Base-by-base conservation (phyloP, 352 stramenopile genomes). In the Nannochloropsis limnetica region DNA sequence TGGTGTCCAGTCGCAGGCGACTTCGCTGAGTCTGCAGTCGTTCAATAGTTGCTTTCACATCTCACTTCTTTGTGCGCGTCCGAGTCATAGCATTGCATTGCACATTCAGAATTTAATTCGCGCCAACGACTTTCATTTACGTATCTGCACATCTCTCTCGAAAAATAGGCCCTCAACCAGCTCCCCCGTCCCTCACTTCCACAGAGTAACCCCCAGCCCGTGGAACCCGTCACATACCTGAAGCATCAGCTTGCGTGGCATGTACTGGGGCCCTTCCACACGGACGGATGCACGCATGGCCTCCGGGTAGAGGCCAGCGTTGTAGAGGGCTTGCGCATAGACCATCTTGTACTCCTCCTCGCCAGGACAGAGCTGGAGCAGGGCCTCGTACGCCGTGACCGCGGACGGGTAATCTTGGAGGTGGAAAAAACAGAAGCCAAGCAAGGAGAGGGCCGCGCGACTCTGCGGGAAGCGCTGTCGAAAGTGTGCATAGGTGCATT, bases 391-490 rank as follows among this genome's bases (percentile, higher is more conserved):
- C 88, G 96, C 96, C 81, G 90, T 88, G 45, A 95, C 92, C 4
- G 95, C 93, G 67, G 90, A 88, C 32, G 89, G 84, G 86, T 94
- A 98, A 85, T 97, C 94, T 87, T 97, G 90, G 86, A 96, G 88
- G 86, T 97, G 92, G 88, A 98, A 98, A 88, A 96, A 97, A 88
- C 94, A 98, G 87, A 97, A 98, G n/a, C 92, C 95, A n/a, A 98
- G 88, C 23, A 98, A 87, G 27, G 93, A 98, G 15, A 98, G 87
- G 22, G 92, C 91, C 5, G 95, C 92, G 32, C 95, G 89, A 85
- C 89, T 96, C 83, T 94, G 90, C 68, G 95, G 90, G 83, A 98
- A 95, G 84, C 95, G 95, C 85, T 97, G 91, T 83, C 17, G 43
- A 32, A 81, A 61, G 49, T 85, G 25, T 4, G 5, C 68, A 81